Evolutionary conservation across 2,329 filamentous ascomycete genomes (phyloP).

Genomic region (Exophiala calicioides): DNA sequence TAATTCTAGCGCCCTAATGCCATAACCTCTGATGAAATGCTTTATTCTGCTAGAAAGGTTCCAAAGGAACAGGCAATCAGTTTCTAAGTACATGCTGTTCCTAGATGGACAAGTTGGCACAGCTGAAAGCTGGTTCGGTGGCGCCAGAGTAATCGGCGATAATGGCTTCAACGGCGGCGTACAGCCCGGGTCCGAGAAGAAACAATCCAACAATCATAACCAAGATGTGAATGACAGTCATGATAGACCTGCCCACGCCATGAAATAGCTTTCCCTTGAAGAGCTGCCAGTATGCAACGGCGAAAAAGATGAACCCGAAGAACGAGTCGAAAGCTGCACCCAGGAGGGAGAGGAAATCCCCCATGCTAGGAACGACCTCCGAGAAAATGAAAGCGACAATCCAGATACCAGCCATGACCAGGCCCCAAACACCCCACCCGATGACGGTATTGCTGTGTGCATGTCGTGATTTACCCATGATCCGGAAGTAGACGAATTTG

Average conservation of each 20-base stretch:
- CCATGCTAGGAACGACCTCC: conserved; percentile 53
- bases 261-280: conserved; percentile 44
- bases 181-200: conserved; percentile 54
- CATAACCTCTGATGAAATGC: no score
- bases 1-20: no score
- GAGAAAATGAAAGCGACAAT: conserved; percentile 47
- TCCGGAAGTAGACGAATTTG: conserved; percentile 49
- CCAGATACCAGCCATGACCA: conserved; percentile 20
- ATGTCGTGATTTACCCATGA: conserved; percentile 48
- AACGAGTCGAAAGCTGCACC: conserved; percentile 53
- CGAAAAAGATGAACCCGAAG: conserved; percentile 56
- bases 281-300: conserved; percentile 52
- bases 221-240: conserved; percentile 50
- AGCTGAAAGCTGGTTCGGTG: conserved; percentile 52
- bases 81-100: no score
- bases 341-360: conserved; percentile 52
- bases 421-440: conserved; percentile 50
- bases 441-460: conserved; percentile 50
- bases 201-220: conserved; percentile 52
- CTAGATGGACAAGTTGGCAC: conserved; percentile 51
- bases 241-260: conserved; percentile 38
- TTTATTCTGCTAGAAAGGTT: no score
- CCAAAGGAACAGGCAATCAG: no score
- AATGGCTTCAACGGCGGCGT: conserved; percentile 55
- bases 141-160: conserved; percentile 51